Conservation (phyloP, 345 rosid species). For the Citrus medica region DNA sequence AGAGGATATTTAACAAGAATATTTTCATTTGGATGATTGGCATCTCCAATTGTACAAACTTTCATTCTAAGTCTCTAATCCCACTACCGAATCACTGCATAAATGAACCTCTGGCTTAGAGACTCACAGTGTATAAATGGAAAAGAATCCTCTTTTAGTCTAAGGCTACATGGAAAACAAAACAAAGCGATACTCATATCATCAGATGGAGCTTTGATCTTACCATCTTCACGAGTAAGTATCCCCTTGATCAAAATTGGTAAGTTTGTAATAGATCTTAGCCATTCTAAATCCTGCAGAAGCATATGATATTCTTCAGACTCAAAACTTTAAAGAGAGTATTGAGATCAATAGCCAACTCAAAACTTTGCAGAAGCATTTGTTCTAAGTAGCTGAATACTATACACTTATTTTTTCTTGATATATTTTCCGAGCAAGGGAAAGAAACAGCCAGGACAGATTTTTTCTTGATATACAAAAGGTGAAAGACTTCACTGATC, state of each 20-base stretch:
- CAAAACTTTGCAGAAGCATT: background rate
- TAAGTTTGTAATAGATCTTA: constrained; percentile 71
- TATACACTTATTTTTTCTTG: background rate
- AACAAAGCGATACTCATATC: background rate
- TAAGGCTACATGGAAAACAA: background rate
- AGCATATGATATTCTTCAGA: background rate
- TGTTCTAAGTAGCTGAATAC: background rate
- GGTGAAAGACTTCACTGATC: background rate
- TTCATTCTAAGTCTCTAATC: background rate
- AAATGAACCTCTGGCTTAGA: background rate
- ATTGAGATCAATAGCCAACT: background rate
- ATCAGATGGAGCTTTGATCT: constrained; percentile 17
- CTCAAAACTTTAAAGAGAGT: background rate
- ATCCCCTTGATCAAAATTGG: constrained; percentile 75
- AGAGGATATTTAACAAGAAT: too few species aligned
- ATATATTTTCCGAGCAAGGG: background rate
- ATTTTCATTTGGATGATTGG: background rate
- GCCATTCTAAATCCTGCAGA: constrained; percentile 74
- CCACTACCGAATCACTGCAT: background rate
- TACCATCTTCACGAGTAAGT: constrained; percentile 85
- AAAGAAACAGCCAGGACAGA: background rate
- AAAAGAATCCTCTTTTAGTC: background rate
- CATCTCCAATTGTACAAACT: background rate
- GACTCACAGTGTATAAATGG: background rate
- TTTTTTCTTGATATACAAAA: too few species aligned